Evolutionary conservation across 176 grass and related monocot genomes (phyloP).

Genomic region (Lolium multiflorum): DNA sequence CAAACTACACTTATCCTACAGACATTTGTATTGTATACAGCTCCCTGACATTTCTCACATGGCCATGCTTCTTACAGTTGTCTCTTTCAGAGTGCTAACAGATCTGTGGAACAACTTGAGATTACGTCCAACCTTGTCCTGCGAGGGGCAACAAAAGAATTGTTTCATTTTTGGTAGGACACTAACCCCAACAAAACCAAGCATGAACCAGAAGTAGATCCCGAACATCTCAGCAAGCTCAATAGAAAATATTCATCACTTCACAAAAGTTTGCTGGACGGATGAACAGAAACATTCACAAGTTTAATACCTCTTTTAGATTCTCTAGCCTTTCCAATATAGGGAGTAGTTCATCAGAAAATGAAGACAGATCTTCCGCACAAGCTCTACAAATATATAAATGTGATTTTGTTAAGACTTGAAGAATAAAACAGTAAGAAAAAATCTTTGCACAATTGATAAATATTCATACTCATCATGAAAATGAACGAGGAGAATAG

Average conservation of each 20-base stretch:
- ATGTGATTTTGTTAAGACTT: slow-evolving; percentile 21
- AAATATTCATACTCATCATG: slow-evolving; percentile 77
- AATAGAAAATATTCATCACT: neutral
- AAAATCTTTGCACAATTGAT: slow-evolving; percentile 27
- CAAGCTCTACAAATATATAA: slow-evolving; percentile 53
- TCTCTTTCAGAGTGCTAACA: slow-evolving; percentile 79
- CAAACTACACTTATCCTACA: slow-evolving; percentile 20
- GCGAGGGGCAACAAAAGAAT: slow-evolving; percentile 6
- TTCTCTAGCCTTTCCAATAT: slow-evolving; percentile 84
- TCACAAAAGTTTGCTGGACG: slow-evolving; percentile 6
- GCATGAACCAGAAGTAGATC: neutral
- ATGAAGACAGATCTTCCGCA: slow-evolving; percentile 59
- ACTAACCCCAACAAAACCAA: neutral
- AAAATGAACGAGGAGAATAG: slow-evolving; percentile 83
- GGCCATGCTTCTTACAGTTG: slow-evolving; percentile 71
- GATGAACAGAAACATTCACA: slow-evolving; percentile 4
- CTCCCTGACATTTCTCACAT: slow-evolving; percentile 36
- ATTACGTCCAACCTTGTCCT: slow-evolving; percentile 86
- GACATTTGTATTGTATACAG: slow-evolving; percentile 39
- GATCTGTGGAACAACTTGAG: slow-evolving; percentile 91
- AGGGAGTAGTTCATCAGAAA: slow-evolving; percentile 71
- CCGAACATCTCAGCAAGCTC: neutral
- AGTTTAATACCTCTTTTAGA: slow-evolving; percentile 77
- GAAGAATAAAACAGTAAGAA: slow-evolving; percentile 25
- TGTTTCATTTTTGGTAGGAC: neutral